phyloP scores from a whole-genome alignment of 2,329 filamentous ascomycete genomes.

The Botrytis fragariae region DNA sequence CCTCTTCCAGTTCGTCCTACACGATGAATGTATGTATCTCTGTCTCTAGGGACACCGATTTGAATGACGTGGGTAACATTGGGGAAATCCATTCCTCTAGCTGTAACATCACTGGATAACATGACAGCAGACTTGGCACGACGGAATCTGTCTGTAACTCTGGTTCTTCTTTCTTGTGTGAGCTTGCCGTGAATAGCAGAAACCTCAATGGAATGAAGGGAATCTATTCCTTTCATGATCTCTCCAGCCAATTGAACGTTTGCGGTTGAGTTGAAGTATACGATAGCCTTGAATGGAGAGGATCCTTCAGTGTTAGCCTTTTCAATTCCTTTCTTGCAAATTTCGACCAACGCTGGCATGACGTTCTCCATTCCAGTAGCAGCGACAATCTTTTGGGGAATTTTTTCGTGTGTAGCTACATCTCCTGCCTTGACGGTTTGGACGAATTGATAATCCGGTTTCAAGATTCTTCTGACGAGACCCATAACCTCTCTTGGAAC shows the following conservation, averaged over 20 bases:
- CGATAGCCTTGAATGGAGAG: constrained; percentile 78
- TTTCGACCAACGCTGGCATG: constrained; percentile 66
- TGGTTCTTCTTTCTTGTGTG: constrained; percentile 65
- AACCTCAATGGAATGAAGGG: constrained; percentile 33
- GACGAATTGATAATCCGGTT: constrained; percentile 81
- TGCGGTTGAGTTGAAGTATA: constrained; percentile 81
- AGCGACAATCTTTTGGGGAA: constrained; percentile 75
- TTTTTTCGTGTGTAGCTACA: constrained; percentile 75
- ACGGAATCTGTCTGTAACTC: constrained; percentile 71
- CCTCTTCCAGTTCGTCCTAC: constrained; percentile 75
- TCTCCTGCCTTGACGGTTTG: constrained; percentile 83
- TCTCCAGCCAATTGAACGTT: constrained; percentile 65
- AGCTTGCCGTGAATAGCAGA: constrained; percentile 75
- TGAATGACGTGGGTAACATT: constrained; percentile 77
- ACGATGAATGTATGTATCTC: constrained; percentile 74
- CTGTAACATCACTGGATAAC: constrained; percentile 78
- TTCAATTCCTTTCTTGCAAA: constrained; percentile 42
- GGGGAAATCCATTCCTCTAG: constrained; percentile 81
- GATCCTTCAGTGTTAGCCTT: constrained; percentile 21
- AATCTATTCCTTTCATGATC: constrained; percentile 45
- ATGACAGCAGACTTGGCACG: constrained; percentile 58
- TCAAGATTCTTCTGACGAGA: constrained; percentile 72
- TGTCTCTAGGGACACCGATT: constrained; percentile 59
- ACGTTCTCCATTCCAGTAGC: constrained; percentile 71
- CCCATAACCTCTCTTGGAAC: constrained; percentile 79